These are phyloP conservation scores for Hymenoscyphus infarciens DNA, from an alignment of 2,329 filamentous ascomycete genomes.

Conservation along the genomic window DNA sequence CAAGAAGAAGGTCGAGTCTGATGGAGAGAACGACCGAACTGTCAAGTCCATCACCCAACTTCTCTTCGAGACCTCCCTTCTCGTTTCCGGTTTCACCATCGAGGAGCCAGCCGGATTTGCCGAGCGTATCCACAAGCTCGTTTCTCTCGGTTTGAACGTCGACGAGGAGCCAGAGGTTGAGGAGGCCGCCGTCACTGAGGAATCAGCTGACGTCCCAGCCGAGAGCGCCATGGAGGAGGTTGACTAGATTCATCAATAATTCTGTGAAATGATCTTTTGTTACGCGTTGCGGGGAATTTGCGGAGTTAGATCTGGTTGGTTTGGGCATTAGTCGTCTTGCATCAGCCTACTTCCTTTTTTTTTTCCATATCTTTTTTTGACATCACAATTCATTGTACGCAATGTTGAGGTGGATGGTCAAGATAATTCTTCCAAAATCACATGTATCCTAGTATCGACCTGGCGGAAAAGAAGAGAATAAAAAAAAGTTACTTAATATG, in stretches of 20 bases:
- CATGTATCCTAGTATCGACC: slow-evolving; percentile 7
- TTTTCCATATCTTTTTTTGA: slow-evolving; percentile 8
- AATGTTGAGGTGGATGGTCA: slow-evolving; percentile 3
- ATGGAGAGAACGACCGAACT: slow-evolving; percentile 97
- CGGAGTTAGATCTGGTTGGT: slow-evolving; percentile 34
- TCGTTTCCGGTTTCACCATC: slow-evolving; percentile 99
- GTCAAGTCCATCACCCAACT: slow-evolving; percentile 99
- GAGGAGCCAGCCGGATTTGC: slow-evolving; percentile 97
- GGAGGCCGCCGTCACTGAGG: slow-evolving; percentile 57
- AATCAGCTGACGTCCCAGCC: slow-evolving; percentile 51
- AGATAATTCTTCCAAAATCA: slow-evolving; percentile 13
- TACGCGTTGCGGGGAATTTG: slow-evolving; percentile 23
- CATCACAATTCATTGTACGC: slow-evolving; percentile 11
- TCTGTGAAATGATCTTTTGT: slow-evolving; percentile 13
- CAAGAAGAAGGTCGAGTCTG: slow-evolving; percentile 97
- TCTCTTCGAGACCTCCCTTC: slow-evolving; percentile 96
- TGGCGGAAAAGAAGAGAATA: not conserved
- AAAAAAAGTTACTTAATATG: slow-evolving; percentile 7
- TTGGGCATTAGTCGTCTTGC: slow-evolving; percentile 20
- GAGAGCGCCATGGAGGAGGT: slow-evolving; percentile 99
- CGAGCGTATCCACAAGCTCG: slow-evolving; percentile 99
- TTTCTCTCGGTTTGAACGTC: slow-evolving; percentile 94
- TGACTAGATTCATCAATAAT: slow-evolving; percentile 61
- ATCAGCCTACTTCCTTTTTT: slow-evolving; percentile 24
- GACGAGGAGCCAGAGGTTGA: slow-evolving; percentile 84